Evolutionary conservation across 805 yeast species (phyloP).

Genomic region (Tetrapisispora pingtungensis): DNA sequence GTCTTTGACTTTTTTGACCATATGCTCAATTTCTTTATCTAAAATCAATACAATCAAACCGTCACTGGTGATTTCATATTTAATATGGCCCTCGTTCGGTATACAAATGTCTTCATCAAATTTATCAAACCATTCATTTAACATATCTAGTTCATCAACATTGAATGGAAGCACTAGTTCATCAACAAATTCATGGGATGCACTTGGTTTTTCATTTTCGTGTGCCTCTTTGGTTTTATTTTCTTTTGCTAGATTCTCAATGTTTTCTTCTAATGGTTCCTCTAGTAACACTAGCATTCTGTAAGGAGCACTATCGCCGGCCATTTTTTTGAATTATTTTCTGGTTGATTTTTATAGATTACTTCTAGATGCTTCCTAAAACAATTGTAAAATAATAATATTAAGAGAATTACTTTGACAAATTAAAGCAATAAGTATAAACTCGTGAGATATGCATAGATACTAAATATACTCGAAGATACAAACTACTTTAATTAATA

Average conservation of each 20-base stretch:
- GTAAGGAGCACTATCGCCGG: conserved; percentile 14
- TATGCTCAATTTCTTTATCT: conserved; percentile 20
- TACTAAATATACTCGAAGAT: too few species aligned
- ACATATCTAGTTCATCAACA: conserved; percentile 24
- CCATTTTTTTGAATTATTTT: conserved; percentile 4
- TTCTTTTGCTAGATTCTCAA: conserved; percentile 1
- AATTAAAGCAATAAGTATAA: too few species aligned
- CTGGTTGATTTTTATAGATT: too few species aligned
- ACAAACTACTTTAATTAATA: too few species aligned
- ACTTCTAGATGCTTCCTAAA: too few species aligned
- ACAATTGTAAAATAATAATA: too few species aligned
- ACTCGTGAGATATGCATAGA: too few species aligned
- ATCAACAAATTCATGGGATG: conserved; percentile 27
- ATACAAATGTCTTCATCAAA: conserved; percentile 30
- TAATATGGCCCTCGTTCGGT: conserved; percentile 31
- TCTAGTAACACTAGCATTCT: conserved; percentile 26
- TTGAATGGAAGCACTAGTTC: conserved; percentile 25
- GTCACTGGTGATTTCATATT: conserved; percentile 31
- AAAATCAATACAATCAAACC: conserved; percentile 28
- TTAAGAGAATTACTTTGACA: too few species aligned
- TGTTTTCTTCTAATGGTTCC: conserved; percentile 15
- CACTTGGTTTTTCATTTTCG: conserved; percentile 9
- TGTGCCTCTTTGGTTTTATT: not conserved
- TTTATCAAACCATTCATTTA: conserved; percentile 29
- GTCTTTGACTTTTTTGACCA: conserved; percentile 20